phyloP scores from a whole-genome alignment of 805 yeast species.

The Ogataea thermomethanolica region DNA sequence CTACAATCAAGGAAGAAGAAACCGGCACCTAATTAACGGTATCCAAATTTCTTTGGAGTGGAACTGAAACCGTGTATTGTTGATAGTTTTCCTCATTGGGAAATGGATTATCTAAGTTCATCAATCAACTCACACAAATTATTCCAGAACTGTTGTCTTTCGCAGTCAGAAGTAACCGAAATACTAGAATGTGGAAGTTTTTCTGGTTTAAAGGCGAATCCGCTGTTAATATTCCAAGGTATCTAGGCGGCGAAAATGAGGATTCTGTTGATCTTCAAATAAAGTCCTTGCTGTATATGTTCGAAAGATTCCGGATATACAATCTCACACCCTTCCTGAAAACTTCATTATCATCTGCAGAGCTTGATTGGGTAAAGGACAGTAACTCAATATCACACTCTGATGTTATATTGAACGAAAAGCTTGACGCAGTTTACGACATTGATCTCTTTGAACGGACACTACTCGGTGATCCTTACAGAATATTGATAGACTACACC shows the following conservation, averaged over 20 bases:
- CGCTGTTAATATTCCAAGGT: constrained; percentile 48
- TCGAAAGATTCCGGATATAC: constrained; percentile 46
- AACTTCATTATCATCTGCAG: constrained; percentile 26
- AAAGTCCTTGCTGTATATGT: constrained; percentile 56
- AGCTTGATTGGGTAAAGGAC: constrained; percentile 20
- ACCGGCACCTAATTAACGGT: too few relatives aligned
- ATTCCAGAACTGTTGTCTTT: too few relatives aligned
- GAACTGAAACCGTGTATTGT: neutral
- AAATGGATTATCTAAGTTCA: neutral
- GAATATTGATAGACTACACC: constrained; percentile 62
- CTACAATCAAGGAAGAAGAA: too few relatives aligned
- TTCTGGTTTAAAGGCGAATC: constrained; percentile 36
- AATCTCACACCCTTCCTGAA: constrained; percentile 41
- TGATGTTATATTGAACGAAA: constrained; percentile 30
- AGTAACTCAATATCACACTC: constrained; percentile 5
- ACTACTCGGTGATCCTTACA: constrained; percentile 53
- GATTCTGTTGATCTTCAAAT: constrained; percentile 63
- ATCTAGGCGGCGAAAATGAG: constrained; percentile 42
- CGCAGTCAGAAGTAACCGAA: too few relatives aligned
- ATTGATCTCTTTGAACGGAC: constrained; percentile 38
- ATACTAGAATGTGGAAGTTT: constrained; percentile 24
- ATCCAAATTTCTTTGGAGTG: too few relatives aligned
- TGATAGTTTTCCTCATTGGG: constrained; percentile 5
- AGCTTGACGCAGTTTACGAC: constrained; percentile 57
- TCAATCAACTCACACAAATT: too few relatives aligned